Conservation (phyloP, 768 basidiomycete genomes). For the Termitomyces sp. region DNA sequence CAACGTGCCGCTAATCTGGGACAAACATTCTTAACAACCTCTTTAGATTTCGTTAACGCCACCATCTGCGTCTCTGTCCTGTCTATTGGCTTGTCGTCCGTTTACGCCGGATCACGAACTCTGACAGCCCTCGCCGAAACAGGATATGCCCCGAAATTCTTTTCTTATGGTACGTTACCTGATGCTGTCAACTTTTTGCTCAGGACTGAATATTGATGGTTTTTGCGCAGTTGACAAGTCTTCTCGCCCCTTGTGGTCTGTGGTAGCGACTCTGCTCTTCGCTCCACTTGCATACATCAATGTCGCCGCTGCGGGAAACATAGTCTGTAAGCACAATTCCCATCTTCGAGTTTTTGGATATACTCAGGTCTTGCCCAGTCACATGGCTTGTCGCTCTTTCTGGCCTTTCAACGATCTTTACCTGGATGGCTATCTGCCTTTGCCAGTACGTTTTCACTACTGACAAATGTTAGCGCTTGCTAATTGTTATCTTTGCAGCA, state of each 20-base stretch:
- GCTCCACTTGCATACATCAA: constrained; percentile 38
- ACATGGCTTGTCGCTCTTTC: constrained; percentile 39
- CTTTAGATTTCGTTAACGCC: constrained; percentile 32
- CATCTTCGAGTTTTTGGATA: not conserved
- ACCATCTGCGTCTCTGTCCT: constrained; percentile 42
- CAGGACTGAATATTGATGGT: not conserved
- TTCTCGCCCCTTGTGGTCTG: constrained; percentile 36
- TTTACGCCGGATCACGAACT: constrained; percentile 40
- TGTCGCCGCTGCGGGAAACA: constrained; percentile 25
- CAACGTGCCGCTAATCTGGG: not conserved
- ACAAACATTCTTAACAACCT: not conserved
- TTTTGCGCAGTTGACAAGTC: constrained; percentile 34
- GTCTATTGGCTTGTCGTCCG: constrained; percentile 39
- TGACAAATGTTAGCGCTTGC: not conserved
- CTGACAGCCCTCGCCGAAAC: constrained; percentile 41
- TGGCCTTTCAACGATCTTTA: constrained; percentile 41
- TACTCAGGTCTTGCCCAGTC: constrained; percentile 18
- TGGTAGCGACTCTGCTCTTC: constrained; percentile 29
- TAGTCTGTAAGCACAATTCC: constrained; percentile 27
- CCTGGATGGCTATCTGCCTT: constrained; percentile 38
- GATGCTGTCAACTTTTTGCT: not conserved
- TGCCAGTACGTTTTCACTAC: constrained; percentile 30
- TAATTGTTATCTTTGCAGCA: constrained; percentile 16
- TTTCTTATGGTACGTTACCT: constrained; percentile 25
- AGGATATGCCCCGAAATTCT: constrained; percentile 39